These are phyloP conservation scores for Mollisiaceae sp. DNA, from an alignment of 2,329 filamentous ascomycete species.

Conservation along the genomic window DNA sequence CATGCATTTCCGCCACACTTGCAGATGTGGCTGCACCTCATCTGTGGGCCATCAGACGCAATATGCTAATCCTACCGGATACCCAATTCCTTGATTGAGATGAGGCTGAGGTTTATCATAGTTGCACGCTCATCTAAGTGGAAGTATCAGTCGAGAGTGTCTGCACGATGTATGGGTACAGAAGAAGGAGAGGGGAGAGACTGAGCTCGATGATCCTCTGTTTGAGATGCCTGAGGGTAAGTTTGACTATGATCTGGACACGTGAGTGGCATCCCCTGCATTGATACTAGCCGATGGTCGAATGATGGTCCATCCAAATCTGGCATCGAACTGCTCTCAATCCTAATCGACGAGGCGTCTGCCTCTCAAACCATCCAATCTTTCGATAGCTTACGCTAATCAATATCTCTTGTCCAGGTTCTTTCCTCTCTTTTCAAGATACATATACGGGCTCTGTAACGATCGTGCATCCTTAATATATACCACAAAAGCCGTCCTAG, in stretches of 20 bases:
- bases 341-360: background rate
- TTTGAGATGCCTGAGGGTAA: slow-evolving; percentile 72
- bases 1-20: slow-evolving; percentile 13
- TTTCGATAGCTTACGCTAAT: background rate
- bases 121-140: slow-evolving; percentile 82
- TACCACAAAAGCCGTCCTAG: slow-evolving; percentile 68
- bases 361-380: too few relatives aligned
- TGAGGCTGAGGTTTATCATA: slow-evolving; percentile 45
- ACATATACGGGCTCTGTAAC: slow-evolving; percentile 78
- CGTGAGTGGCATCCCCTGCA: slow-evolving; percentile 52
- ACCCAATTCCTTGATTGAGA: slow-evolving; percentile 14
- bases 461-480: slow-evolving; percentile 62
- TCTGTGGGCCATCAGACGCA: slow-evolving; percentile 20
- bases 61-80: slow-evolving; percentile 8
- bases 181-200: slow-evolving; percentile 57
- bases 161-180: slow-evolving; percentile 75
- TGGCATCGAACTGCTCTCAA: background rate
- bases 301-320: background rate
- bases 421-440: slow-evolving; percentile 78
- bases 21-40: slow-evolving; percentile 20
- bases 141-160: slow-evolving; percentile 74
- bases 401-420: slow-evolving; percentile 55
- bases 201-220: slow-evolving; percentile 69
- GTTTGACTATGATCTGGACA: slow-evolving; percentile 71
- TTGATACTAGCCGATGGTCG: background rate